These are phyloP conservation scores for Candida yuanshanica DNA, from an alignment of 805 yeast species.

Conservation along the genomic window DNA sequence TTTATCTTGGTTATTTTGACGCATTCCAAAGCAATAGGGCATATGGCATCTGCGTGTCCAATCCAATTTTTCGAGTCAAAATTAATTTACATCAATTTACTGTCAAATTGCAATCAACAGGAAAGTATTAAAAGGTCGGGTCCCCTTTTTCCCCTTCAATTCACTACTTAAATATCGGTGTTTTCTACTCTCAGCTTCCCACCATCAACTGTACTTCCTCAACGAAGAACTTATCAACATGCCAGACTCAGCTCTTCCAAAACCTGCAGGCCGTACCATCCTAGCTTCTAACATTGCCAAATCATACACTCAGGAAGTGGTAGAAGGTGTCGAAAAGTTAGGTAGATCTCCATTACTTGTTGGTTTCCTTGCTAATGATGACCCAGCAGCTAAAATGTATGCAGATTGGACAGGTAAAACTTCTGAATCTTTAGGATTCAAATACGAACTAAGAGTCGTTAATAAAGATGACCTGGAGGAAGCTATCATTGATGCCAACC, in stretches of 20 bases:
- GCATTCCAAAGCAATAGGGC: too few species aligned
- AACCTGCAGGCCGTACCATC: constrained; percentile 64
- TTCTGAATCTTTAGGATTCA: constrained; percentile 77
- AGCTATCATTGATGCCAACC: constrained; percentile 75
- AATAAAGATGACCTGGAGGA: constrained; percentile 83
- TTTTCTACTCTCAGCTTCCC: background rate
- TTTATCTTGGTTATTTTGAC: too few species aligned
- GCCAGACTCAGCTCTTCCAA: constrained; percentile 21
- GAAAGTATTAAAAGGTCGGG: background rate
- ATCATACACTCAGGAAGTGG: constrained; percentile 68
- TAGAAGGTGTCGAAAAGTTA: constrained; percentile 46
- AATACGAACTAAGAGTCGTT: constrained; percentile 66
- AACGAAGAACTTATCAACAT: constrained; percentile 4
- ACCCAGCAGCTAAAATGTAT: constrained; percentile 93
- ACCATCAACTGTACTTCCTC: background rate
- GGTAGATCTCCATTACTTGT: constrained; percentile 68
- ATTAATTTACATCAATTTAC: background rate
- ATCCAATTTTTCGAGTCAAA: background rate
- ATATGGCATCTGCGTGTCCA: background rate
- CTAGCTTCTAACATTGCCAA: constrained; percentile 87
- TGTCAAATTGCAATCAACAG: background rate
- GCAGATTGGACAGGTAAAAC: constrained; percentile 96
- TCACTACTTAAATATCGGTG: too few species aligned
- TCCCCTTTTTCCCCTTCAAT: background rate
- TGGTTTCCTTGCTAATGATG: constrained; percentile 87